phyloP scores from a whole-genome alignment of 2,329 filamentous ascomycete species.

The Penicillium sp. region DNA sequence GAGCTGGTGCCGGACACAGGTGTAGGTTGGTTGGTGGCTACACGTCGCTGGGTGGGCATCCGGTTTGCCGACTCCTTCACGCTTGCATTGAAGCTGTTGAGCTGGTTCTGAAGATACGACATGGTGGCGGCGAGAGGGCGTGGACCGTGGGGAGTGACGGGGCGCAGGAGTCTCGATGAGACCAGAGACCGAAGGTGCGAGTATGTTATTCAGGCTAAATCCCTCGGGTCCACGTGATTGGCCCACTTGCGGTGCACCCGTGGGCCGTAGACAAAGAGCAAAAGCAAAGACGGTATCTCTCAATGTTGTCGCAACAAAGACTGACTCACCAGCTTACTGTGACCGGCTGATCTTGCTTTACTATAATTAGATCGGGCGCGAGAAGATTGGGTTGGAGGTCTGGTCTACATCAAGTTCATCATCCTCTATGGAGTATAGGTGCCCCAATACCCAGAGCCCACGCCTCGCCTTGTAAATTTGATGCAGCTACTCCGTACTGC shows the following conservation, averaged over 20 bases:
- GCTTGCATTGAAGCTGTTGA: slow-evolving; percentile 63
- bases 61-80: slow-evolving; percentile 66
- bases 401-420: no score
- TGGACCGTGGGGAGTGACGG: neutral
- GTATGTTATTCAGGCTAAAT: neutral
- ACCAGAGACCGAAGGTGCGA: neutral
- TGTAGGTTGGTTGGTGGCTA: slow-evolving; percentile 49
- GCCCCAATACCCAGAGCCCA: no score
- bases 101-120: slow-evolving; percentile 68
- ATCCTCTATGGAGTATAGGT: no score
- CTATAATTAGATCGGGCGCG: no score
- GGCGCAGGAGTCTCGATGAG: neutral
- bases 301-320: neutral
- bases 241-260: neutral
- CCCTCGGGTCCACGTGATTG: neutral
- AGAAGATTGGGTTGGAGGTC: no score
- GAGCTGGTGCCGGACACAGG: slow-evolving; percentile 62
- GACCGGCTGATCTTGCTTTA: no score
- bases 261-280: neutral
- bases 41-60: slow-evolving; percentile 55
- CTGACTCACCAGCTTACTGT: no score
- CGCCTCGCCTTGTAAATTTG: no score
- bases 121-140: slow-evolving; percentile 44
- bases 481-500: no score
- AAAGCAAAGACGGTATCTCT: neutral